Base-by-base conservation (phyloP, 148 eudicot species). In the Heliosperma pusillum region DNA sequence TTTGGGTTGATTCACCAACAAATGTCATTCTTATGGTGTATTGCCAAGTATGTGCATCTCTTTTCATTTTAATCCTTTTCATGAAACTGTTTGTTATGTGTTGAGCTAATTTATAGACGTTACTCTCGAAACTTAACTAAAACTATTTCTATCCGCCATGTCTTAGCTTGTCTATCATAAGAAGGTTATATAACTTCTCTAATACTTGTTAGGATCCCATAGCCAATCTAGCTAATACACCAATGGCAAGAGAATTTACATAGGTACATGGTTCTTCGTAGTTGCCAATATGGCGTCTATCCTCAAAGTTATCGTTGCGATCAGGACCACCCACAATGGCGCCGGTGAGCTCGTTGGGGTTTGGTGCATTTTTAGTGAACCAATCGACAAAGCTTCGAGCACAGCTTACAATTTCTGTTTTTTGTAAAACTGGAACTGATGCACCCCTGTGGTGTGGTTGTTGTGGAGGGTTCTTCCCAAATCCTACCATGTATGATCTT, bases 391-490 rank as follows among this genome's bases (percentile, higher is more conserved):
- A 93, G 70, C 85, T 89, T 80, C 71, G 64, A 47, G 83, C 80
- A 66, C 98, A 93, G 25, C 40, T 80, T 20, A 93, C 86, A 3
- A 40, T 77, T 42, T 79, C 56, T 7, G 36, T 26, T 0, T 42
- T 15, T 6, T 89, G n/a, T 64, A 83, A 9, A 8, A 70, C 68
- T 0, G 97, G 95, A 15, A 89, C 86, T 1, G 98, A 93, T 7
- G 98, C 86, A 24, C 98, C 98, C 81, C 98, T 88, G 74, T 93
- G 98, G 80, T 93, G 98, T 5, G 98, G 83, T 47, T 91, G 98
- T 61, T 66, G 78, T 11, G 98, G 98, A 45, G 92, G 92, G 47
- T 91, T 88, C 1, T 75, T 81, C 3, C 97, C 97, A 30, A 87
- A 93, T 19, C 97, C 98, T 6, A 93, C 98, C 98, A 93, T 91